phyloP scores from a whole-genome alignment of 2,329 filamentous ascomycete species.

The Fusarium sp. region DNA sequence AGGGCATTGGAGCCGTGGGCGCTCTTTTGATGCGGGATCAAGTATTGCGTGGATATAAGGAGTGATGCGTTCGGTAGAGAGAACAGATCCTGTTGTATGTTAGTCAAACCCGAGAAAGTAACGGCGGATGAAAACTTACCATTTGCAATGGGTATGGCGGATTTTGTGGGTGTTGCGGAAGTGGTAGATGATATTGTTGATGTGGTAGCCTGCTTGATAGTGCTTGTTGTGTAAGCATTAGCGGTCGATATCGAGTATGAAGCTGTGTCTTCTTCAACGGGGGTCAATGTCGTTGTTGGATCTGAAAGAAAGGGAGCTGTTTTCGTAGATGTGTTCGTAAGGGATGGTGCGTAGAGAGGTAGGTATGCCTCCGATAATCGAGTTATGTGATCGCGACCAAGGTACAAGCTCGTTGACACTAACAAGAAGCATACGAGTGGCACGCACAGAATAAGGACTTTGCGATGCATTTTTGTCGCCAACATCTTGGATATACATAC shows the following conservation, averaged over 20 bases:
- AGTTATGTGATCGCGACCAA: slow-evolving; percentile 43
- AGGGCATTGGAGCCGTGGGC: slow-evolving; percentile 51
- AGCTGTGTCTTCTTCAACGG: background rate
- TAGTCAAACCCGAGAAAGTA: background rate
- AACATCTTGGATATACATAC: background rate
- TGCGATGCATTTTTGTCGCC: slow-evolving; percentile 42
- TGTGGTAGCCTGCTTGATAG: slow-evolving; percentile 2
- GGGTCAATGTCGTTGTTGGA: background rate
- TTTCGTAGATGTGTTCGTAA: slow-evolving; percentile 7
- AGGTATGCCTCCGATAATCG: slow-evolving; percentile 36
- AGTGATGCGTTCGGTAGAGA: slow-evolving; percentile 40
- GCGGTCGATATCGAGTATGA: slow-evolving; percentile 16
- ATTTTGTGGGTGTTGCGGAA: slow-evolving; percentile 1
- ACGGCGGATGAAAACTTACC: background rate
- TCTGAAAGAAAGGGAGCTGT: background rate
- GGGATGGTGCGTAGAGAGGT: slow-evolving; percentile 22
- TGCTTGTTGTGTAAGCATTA: slow-evolving; percentile 10
- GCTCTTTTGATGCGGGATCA: slow-evolving; percentile 44
- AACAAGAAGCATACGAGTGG: slow-evolving; percentile 40
- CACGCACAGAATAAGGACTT: slow-evolving; percentile 35
- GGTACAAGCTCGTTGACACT: slow-evolving; percentile 34
- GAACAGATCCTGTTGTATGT: slow-evolving; percentile 52
- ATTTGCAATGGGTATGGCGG: slow-evolving; percentile 16
- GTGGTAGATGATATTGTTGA: background rate
- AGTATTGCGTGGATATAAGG: slow-evolving; percentile 52